These are phyloP conservation scores for Drechslerella coelobrocha DNA, from an alignment of 2,329 filamentous ascomycete genomes.

Conservation along the genomic window DNA sequence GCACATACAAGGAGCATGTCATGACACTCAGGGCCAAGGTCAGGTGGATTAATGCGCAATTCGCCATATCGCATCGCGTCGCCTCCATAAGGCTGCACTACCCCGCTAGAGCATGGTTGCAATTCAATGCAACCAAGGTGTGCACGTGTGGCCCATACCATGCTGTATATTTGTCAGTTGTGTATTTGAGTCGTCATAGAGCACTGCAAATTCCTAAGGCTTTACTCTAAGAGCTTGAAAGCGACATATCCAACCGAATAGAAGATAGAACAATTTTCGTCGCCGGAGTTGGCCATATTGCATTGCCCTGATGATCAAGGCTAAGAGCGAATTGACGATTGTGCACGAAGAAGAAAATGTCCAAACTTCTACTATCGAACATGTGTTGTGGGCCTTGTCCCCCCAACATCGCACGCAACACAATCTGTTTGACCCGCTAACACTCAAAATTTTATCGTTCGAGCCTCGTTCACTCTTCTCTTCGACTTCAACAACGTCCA, in stretches of 20 bases:
- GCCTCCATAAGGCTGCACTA: constrained; percentile 22
- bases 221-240: too few species aligned
- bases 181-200: too few species aligned
- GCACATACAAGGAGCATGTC: constrained; percentile 5
- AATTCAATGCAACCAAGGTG: not conserved
- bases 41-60: constrained; percentile 31
- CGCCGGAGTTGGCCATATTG: too few species aligned
- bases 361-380: too few species aligned
- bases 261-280: too few species aligned
- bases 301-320: too few species aligned
- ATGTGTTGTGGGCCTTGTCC: constrained; percentile 22
- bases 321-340: not conserved
- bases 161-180: too few species aligned
- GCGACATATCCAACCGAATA: not conserved
- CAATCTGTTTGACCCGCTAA: constrained; percentile 16
- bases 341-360: not conserved
- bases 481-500: too few species aligned
- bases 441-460: constrained; percentile 43
- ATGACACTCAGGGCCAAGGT: constrained; percentile 6
- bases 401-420: constrained; percentile 34
- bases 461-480: not conserved
- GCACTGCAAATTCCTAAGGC: too few species aligned
- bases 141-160: too few species aligned
- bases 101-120: constrained; percentile 8
- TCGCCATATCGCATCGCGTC: constrained; percentile 27